Conservation (phyloP, 106 monocot species). For the Allium cepa region DNA sequence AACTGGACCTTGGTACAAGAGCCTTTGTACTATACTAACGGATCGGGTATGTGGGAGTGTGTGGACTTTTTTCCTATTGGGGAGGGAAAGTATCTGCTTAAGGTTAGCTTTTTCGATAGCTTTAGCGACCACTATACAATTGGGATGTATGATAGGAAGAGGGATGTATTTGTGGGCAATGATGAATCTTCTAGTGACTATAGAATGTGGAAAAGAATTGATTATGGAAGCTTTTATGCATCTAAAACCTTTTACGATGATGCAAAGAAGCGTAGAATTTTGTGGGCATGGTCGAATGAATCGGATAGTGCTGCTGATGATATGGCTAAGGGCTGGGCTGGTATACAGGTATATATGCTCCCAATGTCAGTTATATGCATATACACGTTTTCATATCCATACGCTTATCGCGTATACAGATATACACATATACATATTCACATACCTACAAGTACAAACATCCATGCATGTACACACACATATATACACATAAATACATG, state of each 20-base stretch:
- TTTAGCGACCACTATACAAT: slow-evolving; percentile 64
- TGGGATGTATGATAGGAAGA: slow-evolving; percentile 35
- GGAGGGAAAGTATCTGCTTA: slow-evolving; percentile 41
- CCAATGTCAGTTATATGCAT: no score
- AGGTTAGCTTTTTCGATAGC: slow-evolving; percentile 53
- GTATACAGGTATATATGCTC: slow-evolving; percentile 35
- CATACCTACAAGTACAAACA: no score
- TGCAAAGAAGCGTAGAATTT: slow-evolving; percentile 44
- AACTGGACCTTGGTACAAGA: slow-evolving; percentile 13
- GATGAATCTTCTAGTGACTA: slow-evolving; percentile 31
- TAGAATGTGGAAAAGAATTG: slow-evolving; percentile 42
- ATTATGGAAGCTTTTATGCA: slow-evolving; percentile 70
- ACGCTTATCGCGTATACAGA: no score
- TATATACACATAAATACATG: no score
- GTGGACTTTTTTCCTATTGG: slow-evolving; percentile 19
- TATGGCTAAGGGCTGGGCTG: slow-evolving; percentile 67
- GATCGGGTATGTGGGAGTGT: slow-evolving; percentile 17
- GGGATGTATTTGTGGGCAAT: slow-evolving; percentile 33
- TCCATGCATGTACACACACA: no score
- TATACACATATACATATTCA: no score
- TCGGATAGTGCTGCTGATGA: slow-evolving; percentile 29
- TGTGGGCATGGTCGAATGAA: slow-evolving; percentile 85
- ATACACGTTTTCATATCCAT: no score
- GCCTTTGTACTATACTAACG: slow-evolving; percentile 7
- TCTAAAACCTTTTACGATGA: slow-evolving; percentile 71